Evolutionary conservation across 148 eudicot species (phyloP), one percentile per base, ranked within the genome.

Genomic region (Bassia scoparia): DNA sequence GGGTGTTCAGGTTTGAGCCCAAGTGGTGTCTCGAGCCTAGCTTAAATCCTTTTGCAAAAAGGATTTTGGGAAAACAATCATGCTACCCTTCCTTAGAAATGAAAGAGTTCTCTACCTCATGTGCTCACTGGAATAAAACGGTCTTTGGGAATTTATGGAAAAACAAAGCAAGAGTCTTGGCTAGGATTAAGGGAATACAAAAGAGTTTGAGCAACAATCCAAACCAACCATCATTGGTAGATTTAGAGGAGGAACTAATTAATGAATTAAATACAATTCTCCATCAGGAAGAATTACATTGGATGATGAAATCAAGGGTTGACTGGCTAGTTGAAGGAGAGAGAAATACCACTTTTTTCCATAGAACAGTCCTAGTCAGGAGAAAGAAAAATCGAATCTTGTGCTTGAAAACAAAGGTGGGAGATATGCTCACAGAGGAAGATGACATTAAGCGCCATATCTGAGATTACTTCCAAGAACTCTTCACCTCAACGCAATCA

Each of bases 221-320:
- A 0, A 16, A 49, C 12, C 53, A 49, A 49, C 21, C 18, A 1
- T 15, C 0, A 1, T 21, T 49, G 0, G 1, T 15, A 1, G 4
- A 1, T 5, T 3, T 49, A 4, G 20, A 49, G 5, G 4, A 16
- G 5, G 0, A 0, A 4, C 20, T 49, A 0, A 0, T 49, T 0
- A 2, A 49, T 1, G 20, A 49, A 21, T 21, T 49, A 2, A 16
- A 49, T 1, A 3, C 3, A 0, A 49, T 49, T 16, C 21, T 49
- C 0, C 18, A 49, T 2, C 53, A 49, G 2, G 53, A 49, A 3
- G 53, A 49, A 5, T 5, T 18, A 3, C 21, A 15, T 49, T 49
- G 53, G 21, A 15, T 15, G 21, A 15, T 15, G 21, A 49, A 49
- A 18, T 18, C 21, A 0, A 18, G 21, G 53, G 15, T 1, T 1